phyloP scores from a whole-genome alignment of 148 eudicot genomes.

The Mesembryanthemum crystallinum region DNA sequence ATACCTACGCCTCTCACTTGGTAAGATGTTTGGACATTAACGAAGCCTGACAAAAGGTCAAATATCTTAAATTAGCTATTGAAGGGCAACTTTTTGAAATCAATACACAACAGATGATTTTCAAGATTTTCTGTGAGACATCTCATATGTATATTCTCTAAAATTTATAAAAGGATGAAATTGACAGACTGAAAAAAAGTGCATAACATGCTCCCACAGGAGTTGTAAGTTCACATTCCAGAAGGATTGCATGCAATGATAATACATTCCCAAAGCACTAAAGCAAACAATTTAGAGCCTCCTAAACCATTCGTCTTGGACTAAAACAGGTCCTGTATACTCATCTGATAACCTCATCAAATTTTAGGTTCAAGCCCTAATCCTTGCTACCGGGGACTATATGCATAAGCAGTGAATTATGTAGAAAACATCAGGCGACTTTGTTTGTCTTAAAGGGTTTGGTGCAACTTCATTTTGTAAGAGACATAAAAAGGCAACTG shows the following conservation, averaged over 20 bases:
- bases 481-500: background rate
- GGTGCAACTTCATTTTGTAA: background rate
- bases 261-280: too few species aligned
- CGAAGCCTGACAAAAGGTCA: conserved; percentile 57
- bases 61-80: background rate
- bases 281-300: too few species aligned
- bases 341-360: background rate
- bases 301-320: background rate
- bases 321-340: too few species aligned
- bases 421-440: background rate
- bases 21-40: conserved; percentile 75
- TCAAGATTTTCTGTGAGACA: background rate
- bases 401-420: background rate
- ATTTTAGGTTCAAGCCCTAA: background rate
- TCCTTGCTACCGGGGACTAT: background rate
- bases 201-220: background rate
- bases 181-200: background rate
- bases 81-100: background rate
- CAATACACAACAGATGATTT: background rate
- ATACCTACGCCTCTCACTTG: conserved; percentile 74
- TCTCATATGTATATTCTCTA: background rate
- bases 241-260: background rate
- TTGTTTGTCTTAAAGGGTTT: background rate
- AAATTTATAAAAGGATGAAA: background rate
- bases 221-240: background rate